Evolutionary conservation across 495 filamentous ascomycete species (phyloP), one percentile per base, ranked within the genome.

Genomic region (Tuber borchii): DNA sequence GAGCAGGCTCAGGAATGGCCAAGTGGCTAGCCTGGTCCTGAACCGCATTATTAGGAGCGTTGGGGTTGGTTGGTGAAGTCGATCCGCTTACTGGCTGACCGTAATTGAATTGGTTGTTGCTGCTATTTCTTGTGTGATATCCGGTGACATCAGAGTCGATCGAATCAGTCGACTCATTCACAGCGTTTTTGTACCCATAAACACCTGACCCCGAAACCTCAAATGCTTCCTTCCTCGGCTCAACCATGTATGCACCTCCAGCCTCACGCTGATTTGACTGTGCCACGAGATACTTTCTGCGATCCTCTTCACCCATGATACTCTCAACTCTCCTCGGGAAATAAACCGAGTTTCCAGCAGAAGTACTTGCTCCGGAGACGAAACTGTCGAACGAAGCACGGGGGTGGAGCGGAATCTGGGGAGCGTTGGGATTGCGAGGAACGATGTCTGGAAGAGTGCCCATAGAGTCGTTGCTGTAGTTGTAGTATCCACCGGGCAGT

Each of bases 291-390:
- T 92, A 90, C 81, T 92, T 94, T 76, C 86, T 87, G 43, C 88
- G 86, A 79, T 94, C 92, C 83, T 94, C 91, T 37, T 91, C 91
- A 56, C 89, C 91, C 89, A 95, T 91, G 78, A 97, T 88, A 82
- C 89, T 93, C 77, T 97, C 95, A 14, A 97, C 91, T 51, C 90
- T 88, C 34, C 89, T 87, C 3, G 94, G 93, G 80, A 92, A 83
- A 78, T 90, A 91, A 34, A 95, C 86, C 0, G 90, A 92, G 76
- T 89, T 89, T 17, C 81, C 81, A 39, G 81, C 81, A 69, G 84
- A 86, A 4, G 85, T 88, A 6, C 88, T 91, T 22, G 86, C 87
- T 0, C 84, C 86, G 0, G 91, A 93, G 71, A 89, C 82, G 42
- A 88, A 85, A 61, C 91, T 94, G 65, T 97, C 94, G 73, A 90